Evolutionary conservation across 2,329 filamentous ascomycete species (phyloP).

Genomic region (Diaporthe sp.): DNA sequence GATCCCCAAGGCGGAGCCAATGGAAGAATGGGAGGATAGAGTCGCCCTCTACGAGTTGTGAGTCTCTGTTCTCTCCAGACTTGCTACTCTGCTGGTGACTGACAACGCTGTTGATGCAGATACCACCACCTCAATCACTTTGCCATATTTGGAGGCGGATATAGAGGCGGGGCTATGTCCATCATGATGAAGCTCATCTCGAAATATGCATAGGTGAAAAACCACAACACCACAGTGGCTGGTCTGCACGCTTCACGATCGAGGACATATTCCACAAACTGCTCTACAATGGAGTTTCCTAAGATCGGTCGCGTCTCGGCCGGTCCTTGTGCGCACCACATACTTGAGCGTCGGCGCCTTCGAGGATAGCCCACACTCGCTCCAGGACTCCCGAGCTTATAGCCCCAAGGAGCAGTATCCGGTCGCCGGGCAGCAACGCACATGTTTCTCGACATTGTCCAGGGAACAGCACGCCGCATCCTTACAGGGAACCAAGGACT

Average conservation of each 20-base stretch:
- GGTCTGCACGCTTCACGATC: not conserved
- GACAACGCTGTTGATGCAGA: slow-evolving; percentile 50
- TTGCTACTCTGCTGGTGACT: slow-evolving; percentile 33
- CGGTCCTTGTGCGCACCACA: not conserved
- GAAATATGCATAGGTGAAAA: slow-evolving; percentile 70
- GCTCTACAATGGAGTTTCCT: not conserved
- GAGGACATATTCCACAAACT: not conserved
- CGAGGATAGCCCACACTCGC: not conserved
- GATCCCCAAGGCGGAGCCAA: slow-evolving; percentile 83
- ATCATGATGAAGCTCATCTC: slow-evolving; percentile 81
- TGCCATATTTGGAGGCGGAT: slow-evolving; percentile 84
- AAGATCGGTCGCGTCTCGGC: not conserved
- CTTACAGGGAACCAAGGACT: not conserved
- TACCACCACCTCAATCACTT: slow-evolving; percentile 94
- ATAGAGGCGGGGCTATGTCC: slow-evolving; percentile 78
- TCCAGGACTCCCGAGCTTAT: not conserved
- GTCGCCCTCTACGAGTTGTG: slow-evolving; percentile 84
- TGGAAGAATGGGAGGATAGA: slow-evolving; percentile 86
- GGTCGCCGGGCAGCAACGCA: not conserved
- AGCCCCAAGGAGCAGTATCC: not conserved
- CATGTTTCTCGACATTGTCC: not conserved
- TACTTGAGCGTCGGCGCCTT: not conserved
- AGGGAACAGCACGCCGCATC: too few relatives aligned
- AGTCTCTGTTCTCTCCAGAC: slow-evolving; percentile 50
- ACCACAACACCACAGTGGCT: not conserved